phyloP scores from a whole-genome alignment of 768 basidiomycete genomes.

The Suillus lakei region DNA sequence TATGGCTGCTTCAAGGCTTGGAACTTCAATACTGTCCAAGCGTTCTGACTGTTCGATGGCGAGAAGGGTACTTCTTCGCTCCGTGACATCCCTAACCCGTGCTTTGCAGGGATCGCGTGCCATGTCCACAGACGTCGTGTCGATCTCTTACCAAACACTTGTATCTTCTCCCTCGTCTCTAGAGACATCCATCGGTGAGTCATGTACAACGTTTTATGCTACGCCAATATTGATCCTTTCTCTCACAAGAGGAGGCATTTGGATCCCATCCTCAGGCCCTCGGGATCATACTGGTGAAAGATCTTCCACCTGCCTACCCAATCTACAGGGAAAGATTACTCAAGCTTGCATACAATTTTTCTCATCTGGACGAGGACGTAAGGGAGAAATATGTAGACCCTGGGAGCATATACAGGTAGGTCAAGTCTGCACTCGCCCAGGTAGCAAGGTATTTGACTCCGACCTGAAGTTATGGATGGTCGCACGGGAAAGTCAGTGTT shows the following conservation, averaged over 20 bases:
- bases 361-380: slow-evolving; percentile 62
- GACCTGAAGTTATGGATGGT: slow-evolving; percentile 87
- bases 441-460: background rate
- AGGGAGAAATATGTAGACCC: slow-evolving; percentile 81
- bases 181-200: slow-evolving; percentile 63
- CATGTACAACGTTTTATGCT: background rate
- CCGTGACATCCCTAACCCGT: slow-evolving; percentile 8
- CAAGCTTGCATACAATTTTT: slow-evolving; percentile 76
- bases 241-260: slow-evolving; percentile 70
- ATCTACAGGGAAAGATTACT: slow-evolving; percentile 73
- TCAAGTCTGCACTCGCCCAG: background rate
- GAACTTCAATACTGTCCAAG: background rate
- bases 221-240: background rate
- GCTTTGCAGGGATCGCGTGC: slow-evolving; percentile 19
- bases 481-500: slow-evolving; percentile 80
- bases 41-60: slow-evolving; percentile 14
- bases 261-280: slow-evolving; percentile 77
- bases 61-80: slow-evolving; percentile 15
- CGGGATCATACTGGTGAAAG: slow-evolving; percentile 82
- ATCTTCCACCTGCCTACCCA: slow-evolving; percentile 73
- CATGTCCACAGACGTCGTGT: slow-evolving; percentile 39
- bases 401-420: slow-evolving; percentile 74
- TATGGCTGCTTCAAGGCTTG: background rate
- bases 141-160: slow-evolving; percentile 66
- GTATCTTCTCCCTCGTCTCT: slow-evolving; percentile 57